Evolutionary conservation across 768 basidiomycete species (phyloP), one percentile per base, ranked within the genome.

Genomic region (Psilocybe cyanescens): DNA sequence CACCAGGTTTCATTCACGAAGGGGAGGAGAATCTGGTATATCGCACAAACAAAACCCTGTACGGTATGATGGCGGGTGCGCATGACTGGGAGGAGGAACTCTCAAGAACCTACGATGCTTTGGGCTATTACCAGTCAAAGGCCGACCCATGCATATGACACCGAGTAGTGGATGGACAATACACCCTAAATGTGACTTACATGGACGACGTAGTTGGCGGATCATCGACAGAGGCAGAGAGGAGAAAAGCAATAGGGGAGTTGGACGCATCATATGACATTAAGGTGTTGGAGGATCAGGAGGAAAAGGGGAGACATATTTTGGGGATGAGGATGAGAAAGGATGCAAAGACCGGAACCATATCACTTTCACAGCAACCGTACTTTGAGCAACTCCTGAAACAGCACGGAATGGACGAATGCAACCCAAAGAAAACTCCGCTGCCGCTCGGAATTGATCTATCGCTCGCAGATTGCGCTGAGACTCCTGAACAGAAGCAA

Each of bases 391-490:
- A 29, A 31, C 29, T 41, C 1, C 30, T 61, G 3, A 30, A 49
- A 28, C 45, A 16, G 1, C 57, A 57, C 17, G 44, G 60, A 2
- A 24, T 49, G 17, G 19, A 1, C 0, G 46, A 61, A 3, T 48
- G 55, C 35, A 8, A 29, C n/a, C 55, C 55, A 16, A 61, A 57
- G 29, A 49, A 56, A 31, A 60, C 52, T 5, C 59, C 59, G 8
- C 52, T 60, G 11, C 59, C 52, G 3, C 63, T n/a, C 17, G 65
- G 47, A 46, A 55, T 50, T 19, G 60, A 59, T 1, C 64, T 65
- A 17, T 8, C 24, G 7, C 28, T 30, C 1, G 9, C 28, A 1
- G 7, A 9, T 11, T 12, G 16, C 12, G 45, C 56, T 11, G 1
- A 19, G 12, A 31, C 56, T 9, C 30, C 29, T 5, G 30, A 31